A percentile compares a stretch with the other conserved stretches of the same genome.
These are phyloP conservation scores for Rutstroemia sp. DNA, from an alignment of 2,329 filamentous ascomycete genomes.

Conservation along the genomic window DNA sequence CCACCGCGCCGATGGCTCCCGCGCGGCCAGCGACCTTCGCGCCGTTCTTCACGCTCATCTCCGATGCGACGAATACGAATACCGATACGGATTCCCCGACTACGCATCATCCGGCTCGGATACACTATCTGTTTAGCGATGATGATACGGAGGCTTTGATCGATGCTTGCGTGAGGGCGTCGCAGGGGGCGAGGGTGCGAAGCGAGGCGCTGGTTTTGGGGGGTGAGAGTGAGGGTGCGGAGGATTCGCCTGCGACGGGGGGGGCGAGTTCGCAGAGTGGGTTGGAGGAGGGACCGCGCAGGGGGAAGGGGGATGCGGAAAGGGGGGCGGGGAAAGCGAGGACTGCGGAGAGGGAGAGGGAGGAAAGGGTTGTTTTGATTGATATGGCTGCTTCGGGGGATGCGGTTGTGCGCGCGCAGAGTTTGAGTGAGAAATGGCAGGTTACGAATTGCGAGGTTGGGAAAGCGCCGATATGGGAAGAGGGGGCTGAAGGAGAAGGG, in stretches of 20 bases:
- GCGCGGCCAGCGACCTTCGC: constrained; percentile 41
- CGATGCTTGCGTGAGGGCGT: constrained; percentile 44
- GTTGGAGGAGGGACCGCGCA: background rate
- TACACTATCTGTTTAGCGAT: constrained; percentile 90
- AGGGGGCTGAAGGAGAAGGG: constrained; percentile 8
- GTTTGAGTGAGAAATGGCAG: constrained; percentile 69
- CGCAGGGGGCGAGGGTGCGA: background rate
- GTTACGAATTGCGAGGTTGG: constrained; percentile 46
- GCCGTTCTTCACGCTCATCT: constrained; percentile 79
- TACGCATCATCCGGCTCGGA: constrained; percentile 67
- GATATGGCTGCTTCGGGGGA: constrained; percentile 45
- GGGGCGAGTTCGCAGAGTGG: background rate
- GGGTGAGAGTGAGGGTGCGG: background rate
- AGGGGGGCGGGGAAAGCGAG: background rate
- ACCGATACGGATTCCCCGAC: constrained; percentile 46
- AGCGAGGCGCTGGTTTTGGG: too few species aligned
- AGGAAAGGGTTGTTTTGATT: constrained; percentile 43
- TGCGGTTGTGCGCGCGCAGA: constrained; percentile 60
- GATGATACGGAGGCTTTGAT: constrained; percentile 73
- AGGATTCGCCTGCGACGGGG: too few species aligned
- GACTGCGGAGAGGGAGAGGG: constrained; percentile 4
- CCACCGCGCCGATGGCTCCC: background rate
- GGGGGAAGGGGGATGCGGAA: background rate
- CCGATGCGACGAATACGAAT: constrained; percentile 48
- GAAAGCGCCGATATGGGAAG: constrained; percentile 55